phyloP scores from a whole-genome alignment of 306 rosid genomes.

The Vigna trinervia region DNA sequence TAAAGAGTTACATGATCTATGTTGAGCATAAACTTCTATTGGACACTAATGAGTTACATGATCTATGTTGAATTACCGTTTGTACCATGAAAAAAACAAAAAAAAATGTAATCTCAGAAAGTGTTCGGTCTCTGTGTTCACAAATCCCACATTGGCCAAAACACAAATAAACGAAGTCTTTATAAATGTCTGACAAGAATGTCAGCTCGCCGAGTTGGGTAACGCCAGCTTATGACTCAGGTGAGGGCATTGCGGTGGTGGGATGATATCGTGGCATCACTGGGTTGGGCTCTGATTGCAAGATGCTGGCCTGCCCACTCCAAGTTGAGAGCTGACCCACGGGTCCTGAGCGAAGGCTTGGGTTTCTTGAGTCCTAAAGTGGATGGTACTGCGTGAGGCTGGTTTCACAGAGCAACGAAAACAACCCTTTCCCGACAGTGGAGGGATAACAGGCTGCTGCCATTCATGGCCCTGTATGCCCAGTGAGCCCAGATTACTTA shows the following conservation, averaged over 20 bases:
- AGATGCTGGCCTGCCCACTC: not conserved
- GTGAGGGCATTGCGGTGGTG: not conserved
- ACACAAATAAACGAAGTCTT: not conserved
- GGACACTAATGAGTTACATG: slow-evolving; percentile 34
- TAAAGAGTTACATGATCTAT: slow-evolving; percentile 25
- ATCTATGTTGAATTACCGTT: slow-evolving; percentile 22
- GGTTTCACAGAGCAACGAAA: not conserved
- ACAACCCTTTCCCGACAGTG: too few relatives aligned
- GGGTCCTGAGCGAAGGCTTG: not conserved
- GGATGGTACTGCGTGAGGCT: not conserved
- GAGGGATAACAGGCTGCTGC: not conserved
- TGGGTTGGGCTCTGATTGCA: not conserved
- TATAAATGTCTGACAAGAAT: not conserved
- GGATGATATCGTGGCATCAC: not conserved
- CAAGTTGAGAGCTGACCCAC: not conserved
- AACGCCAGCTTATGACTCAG: not conserved
- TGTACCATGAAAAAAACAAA: too few relatives aligned
- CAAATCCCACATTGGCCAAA: not conserved
- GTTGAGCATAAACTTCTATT: slow-evolving; percentile 9
- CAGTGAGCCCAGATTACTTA: not conserved
- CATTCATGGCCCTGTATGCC: not conserved
- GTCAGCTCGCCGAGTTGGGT: not conserved
- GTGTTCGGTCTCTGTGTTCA: not conserved
- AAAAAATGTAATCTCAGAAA: not conserved
- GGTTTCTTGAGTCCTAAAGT: not conserved